Evolutionary conservation across 83 land plant genomes (phyloP).

Genomic region (Picea abies): DNA sequence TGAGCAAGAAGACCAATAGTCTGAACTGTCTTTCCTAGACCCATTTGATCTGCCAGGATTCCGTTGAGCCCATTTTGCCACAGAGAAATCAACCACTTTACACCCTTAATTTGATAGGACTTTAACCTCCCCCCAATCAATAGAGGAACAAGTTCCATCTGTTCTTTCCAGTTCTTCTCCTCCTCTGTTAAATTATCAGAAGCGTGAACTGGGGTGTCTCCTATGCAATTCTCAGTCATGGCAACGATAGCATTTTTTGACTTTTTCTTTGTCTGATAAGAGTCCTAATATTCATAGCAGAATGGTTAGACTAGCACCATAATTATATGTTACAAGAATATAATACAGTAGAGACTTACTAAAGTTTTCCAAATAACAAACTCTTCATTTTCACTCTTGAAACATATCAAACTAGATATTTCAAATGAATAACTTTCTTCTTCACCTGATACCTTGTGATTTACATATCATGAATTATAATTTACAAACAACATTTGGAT

Average conservation of each 20-base stretch:
- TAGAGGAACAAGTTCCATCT: constrained; percentile 76
- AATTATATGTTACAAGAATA: no score
- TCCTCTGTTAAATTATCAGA: constrained; percentile 69
- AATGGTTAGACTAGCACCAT: no score
- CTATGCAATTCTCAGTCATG: not conserved
- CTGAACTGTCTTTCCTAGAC: constrained; percentile 98
- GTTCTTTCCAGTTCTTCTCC: constrained; percentile 76
- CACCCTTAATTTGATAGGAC: constrained; percentile 90
- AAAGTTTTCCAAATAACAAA: no score
- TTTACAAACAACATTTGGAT: no score
- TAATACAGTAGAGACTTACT: no score
- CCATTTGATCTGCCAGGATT: constrained; percentile 99
- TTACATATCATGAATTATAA: no score
- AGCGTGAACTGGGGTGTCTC: constrained; percentile 25
- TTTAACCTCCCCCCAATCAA: constrained; percentile 92
- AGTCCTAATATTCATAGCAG: no score
- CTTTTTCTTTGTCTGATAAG: constrained; percentile 4
- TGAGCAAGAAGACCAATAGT: constrained; percentile 93
- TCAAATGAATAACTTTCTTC: no score
- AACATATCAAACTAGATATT: no score
- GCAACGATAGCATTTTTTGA: not conserved
- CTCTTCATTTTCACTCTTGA: no score
- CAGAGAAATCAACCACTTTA: constrained; percentile 93
- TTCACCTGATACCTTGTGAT: no score
- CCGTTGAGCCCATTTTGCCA: constrained; percentile 98